phyloP scores from a whole-genome alignment of 2,329 filamentous ascomycete genomes.

The Penicillium vulpinum region DNA sequence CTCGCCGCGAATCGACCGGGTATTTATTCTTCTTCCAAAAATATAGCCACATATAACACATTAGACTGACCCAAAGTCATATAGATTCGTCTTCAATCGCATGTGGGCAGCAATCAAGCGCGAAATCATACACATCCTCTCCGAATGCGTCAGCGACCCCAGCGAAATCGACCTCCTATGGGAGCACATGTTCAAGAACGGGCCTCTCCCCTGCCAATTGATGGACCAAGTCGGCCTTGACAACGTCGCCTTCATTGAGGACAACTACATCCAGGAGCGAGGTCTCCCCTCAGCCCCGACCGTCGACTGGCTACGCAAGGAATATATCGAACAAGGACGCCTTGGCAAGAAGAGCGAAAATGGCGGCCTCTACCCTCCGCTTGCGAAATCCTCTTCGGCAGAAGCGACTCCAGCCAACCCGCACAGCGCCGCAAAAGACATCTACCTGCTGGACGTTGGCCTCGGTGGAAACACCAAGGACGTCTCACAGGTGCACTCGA shows the following conservation, averaged over 20 bases:
- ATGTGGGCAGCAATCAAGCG: conserved; percentile 59
- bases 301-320: conserved; percentile 47
- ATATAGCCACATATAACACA: neutral
- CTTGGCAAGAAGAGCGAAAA: conserved; percentile 41
- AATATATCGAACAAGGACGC: conserved; percentile 50
- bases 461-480: conserved; percentile 23
- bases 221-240: conserved; percentile 57
- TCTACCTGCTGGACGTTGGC: conserved; percentile 28
- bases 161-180: conserved; percentile 50
- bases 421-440: conserved; percentile 9
- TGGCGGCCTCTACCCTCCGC: conserved; percentile 45
- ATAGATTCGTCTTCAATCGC: conserved; percentile 54
- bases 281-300: conserved; percentile 39
- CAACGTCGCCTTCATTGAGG: conserved; percentile 55
- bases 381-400: neutral
- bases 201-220: conserved; percentile 33
- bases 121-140: conserved; percentile 51
- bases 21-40: conserved; percentile 8
- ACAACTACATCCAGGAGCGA: conserved; percentile 54
- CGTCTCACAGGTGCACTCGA: conserved; percentile 14
- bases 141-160: conserved; percentile 51
- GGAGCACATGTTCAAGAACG: conserved; percentile 38
- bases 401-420: conserved; percentile 9
- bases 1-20: conserved; percentile 51
- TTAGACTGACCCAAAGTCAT: neutral